Base-by-base conservation (phyloP, 2,329 filamentous ascomycete species). In the Mycogone perniciosa region DNA sequence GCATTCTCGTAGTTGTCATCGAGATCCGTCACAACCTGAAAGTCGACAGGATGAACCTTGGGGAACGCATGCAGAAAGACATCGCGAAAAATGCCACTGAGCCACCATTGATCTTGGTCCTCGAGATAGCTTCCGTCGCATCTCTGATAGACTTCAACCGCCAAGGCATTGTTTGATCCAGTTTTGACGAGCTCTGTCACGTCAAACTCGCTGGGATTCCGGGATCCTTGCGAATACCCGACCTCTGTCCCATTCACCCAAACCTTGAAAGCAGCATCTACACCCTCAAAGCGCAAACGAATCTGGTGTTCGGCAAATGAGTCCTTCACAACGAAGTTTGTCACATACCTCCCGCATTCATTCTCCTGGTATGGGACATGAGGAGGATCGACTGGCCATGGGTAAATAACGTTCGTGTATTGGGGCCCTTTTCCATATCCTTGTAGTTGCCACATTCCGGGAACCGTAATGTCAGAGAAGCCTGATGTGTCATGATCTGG, bases 121-220 rank as follows among this genome's bases (percentile, higher is more conserved):
- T 20, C 20, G 20, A 20, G 20, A 20, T 20, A 20, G 3, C 20
- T 20, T 20, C 20, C 20, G 20, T 20, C 20, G 20, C 20, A 20
- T 20, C 80, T 81, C 62, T 89, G 84, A 55, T 89, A 89, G 0
- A 89, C 85, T 46, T 81, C 76, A 0, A 89, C 84, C 2, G 77
- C 77, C 2, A 89, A 63, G 1, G 69, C 71, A 54, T 87, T 88
- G 20, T 3, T 20, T 20, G 20, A 20, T 20, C 95, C 87, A 59
- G 65, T 38, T 1, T 67, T 62, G 2, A 88, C 67, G 31, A 73
- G 66, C 0, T 68, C 56, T 0, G 84, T 82, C 5, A 90, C 73
- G 56, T 89, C 86, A 55, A 89, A 90, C 85, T 90, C 84, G 93
- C 58, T 52, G 33, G 35, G 81, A 54, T 89, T 89, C 20, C 86